phyloP scores from a whole-genome alignment of 1,284 basidiomycete genomes.

The Athelia psychrophila region DNA sequence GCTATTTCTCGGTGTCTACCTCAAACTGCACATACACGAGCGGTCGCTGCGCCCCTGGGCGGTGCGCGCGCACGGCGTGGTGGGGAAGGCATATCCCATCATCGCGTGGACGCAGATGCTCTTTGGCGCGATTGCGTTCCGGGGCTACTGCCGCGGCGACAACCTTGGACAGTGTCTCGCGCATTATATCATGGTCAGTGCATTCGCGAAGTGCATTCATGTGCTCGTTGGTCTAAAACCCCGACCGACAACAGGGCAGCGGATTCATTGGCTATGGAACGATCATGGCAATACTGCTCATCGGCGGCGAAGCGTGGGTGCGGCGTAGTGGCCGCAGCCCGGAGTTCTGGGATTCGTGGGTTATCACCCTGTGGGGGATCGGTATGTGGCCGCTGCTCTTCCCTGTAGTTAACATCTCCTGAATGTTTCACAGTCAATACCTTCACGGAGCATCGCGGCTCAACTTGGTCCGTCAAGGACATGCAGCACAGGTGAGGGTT shows the following conservation, averaged over 20 bases:
- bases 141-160: slow-evolving; percentile 69
- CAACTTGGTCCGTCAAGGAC: slow-evolving; percentile 85
- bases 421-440: slow-evolving; percentile 68
- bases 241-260: slow-evolving; percentile 50
- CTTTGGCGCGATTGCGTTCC: slow-evolving; percentile 66
- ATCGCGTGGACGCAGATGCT: slow-evolving; percentile 87
- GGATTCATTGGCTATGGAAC: slow-evolving; percentile 88
- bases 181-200: slow-evolving; percentile 83
- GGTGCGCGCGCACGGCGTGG: slow-evolving; percentile 71
- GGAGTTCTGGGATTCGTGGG: slow-evolving; percentile 90
- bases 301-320: slow-evolving; percentile 85
- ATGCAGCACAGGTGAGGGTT: slow-evolving; percentile 86
- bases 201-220: not conserved
- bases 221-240: not conserved
- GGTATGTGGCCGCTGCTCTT: slow-evolving; percentile 45
- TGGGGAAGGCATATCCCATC: slow-evolving; percentile 87
- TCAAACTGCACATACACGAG: slow-evolving; percentile 92
- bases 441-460: slow-evolving; percentile 88
- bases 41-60: slow-evolving; percentile 71
- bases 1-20: slow-evolving; percentile 78
- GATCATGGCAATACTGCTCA: slow-evolving; percentile 81
- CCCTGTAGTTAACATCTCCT: slow-evolving; percentile 4
- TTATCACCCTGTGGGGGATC: slow-evolving; percentile 71
- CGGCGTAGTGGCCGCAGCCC: slow-evolving; percentile 70
- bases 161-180: slow-evolving; percentile 81